These are phyloP conservation scores for Diddensiella santjacobensis DNA, from an alignment of 805 yeast genomes.

Conservation along the genomic window DNA sequence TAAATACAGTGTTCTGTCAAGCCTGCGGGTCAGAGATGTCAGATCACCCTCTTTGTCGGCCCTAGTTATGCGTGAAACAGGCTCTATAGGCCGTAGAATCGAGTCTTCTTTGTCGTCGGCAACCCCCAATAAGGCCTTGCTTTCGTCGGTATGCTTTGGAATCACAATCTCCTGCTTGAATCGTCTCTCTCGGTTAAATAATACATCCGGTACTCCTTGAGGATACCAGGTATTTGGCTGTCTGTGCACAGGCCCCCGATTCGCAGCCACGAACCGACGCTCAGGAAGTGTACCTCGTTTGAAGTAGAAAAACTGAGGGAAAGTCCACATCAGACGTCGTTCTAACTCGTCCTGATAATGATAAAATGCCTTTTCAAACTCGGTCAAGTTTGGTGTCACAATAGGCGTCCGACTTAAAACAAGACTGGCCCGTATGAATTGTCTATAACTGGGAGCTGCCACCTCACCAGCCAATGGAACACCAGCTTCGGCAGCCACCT, in stretches of 20 bases:
- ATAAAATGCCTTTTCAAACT: conserved; percentile 71
- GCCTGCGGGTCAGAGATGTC: conserved; percentile 69
- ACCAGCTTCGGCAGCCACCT: not conserved
- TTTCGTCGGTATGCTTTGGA: conserved; percentile 52
- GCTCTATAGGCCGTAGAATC: conserved; percentile 62
- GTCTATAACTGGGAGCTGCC: not conserved
- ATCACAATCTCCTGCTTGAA: conserved; percentile 71
- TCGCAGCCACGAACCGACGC: conserved; percentile 70
- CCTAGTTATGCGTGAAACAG: conserved; percentile 67
- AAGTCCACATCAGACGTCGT: conserved; percentile 94
- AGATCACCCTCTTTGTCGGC: conserved; percentile 67
- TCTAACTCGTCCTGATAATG: conserved; percentile 82
- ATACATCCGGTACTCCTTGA: conserved; percentile 79
- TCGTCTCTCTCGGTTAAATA: conserved; percentile 85
- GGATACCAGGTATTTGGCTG: conserved; percentile 77
- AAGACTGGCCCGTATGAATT: conserved; percentile 37
- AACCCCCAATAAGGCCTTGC: conserved; percentile 17
- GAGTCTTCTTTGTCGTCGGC: conserved; percentile 46
- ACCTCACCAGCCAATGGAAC: too few relatives aligned
- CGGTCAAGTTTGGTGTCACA: conserved; percentile 69
- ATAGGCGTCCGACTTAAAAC: conserved; percentile 80
- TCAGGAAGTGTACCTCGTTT: conserved; percentile 87
- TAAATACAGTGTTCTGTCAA: conserved; percentile 77
- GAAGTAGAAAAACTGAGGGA: conserved; percentile 89
- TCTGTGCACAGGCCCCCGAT: conserved; percentile 67